A percentile compares a stretch with the other conserved stretches of the same genome.
These are phyloP conservation scores for Boletus putidus DNA, from an alignment of 1,284 basidiomycete genomes.

Conservation along the genomic window DNA sequence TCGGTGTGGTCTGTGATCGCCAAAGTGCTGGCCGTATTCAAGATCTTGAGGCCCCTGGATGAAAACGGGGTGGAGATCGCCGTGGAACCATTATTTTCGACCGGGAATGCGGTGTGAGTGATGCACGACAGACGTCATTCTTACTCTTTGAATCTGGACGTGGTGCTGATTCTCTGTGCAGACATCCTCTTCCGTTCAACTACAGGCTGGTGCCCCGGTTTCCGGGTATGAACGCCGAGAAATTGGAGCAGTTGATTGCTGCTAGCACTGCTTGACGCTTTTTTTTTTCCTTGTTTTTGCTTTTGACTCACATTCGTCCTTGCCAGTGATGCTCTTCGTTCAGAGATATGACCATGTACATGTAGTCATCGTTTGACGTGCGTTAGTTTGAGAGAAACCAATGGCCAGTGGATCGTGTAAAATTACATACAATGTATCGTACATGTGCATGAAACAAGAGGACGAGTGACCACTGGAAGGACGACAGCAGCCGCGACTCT, in stretches of 20 bases:
- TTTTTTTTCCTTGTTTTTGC: too few relatives aligned
- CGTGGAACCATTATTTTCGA: slow-evolving; percentile 6
- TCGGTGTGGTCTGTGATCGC: too few relatives aligned
- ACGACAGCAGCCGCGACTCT: too few relatives aligned
- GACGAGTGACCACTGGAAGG: too few relatives aligned
- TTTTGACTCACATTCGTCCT: too few relatives aligned
- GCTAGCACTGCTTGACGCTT: not conserved
- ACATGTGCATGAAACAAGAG: not conserved
- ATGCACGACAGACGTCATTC: too few relatives aligned
- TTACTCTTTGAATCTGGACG: too few relatives aligned
- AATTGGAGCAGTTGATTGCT: slow-evolving; percentile 9
- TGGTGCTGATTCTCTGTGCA: too few relatives aligned
- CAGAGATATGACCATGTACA: not conserved
- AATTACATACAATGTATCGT: not conserved
- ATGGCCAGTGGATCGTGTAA: not conserved
- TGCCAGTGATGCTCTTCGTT: not conserved
- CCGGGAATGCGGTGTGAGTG: slow-evolving; percentile 6
- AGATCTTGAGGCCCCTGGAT: slow-evolving; percentile 5
- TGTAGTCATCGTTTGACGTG: not conserved
- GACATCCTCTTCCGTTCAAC: too few relatives aligned
- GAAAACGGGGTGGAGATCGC: slow-evolving; percentile 19
- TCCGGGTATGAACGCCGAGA: slow-evolving; percentile 6
- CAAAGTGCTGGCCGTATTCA: slow-evolving; percentile 8
- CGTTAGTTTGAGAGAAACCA: too few relatives aligned
- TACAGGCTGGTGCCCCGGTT: slow-evolving; percentile 13